phyloP scores from a whole-genome alignment of 2,329 filamentous ascomycete genomes.

The Sclerotinia sclerotiorum region DNA sequence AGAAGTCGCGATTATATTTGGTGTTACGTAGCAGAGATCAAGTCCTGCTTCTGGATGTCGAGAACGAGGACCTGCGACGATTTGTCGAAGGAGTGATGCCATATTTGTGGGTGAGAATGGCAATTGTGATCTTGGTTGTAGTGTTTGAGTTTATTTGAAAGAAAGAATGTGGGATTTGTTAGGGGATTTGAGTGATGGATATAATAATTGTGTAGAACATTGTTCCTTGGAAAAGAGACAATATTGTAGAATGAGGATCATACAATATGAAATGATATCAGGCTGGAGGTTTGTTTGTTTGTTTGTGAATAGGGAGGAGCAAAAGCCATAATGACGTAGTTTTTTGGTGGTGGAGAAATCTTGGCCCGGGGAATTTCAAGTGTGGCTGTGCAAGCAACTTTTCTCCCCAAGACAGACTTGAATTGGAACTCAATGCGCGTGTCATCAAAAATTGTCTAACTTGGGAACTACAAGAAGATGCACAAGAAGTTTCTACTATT shows the following conservation, averaged over 20 bases:
- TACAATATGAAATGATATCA: conserved; percentile 5
- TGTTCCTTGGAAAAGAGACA: conserved; percentile 3
- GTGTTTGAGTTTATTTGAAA: background rate
- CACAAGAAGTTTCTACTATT: background rate
- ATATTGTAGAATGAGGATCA: no score
- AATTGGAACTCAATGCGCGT: background rate
- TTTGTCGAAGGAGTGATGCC: conserved; percentile 81
- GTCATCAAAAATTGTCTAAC: background rate
- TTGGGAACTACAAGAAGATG: background rate
- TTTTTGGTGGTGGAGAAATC: background rate
- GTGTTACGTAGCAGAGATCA: conserved; percentile 93
- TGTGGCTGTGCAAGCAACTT: conserved; percentile 14
- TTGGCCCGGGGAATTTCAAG: background rate
- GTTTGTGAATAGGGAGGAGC: background rate
- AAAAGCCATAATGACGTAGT: conserved; percentile 11
- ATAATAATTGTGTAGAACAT: conserved; percentile 1
- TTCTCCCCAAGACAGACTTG: background rate
- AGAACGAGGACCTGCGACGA: conserved; percentile 83
- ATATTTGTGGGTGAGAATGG: conserved; percentile 42
- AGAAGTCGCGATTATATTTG: conserved; percentile 70
- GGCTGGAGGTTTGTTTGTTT: conserved; percentile 1
- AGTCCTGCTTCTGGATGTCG: conserved; percentile 84
- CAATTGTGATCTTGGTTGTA: background rate
- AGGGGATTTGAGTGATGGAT: background rate
- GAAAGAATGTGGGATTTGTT: background rate